phyloP scores from a whole-genome alignment of 768 basidiomycete species.

The Steccherinum ochraceum region DNA sequence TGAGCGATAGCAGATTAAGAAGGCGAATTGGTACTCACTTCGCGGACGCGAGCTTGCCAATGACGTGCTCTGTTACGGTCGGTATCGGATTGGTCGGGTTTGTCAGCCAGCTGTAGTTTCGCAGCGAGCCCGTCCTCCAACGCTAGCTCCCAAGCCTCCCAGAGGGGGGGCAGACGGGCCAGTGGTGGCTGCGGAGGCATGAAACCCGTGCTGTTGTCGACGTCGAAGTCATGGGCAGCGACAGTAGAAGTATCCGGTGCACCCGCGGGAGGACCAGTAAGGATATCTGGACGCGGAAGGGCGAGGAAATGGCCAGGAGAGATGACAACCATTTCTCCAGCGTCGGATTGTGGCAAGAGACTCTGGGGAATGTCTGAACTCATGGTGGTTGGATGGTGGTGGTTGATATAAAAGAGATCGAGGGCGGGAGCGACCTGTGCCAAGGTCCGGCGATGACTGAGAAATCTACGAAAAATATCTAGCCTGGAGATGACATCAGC shows the following conservation, averaged over 20 bases:
- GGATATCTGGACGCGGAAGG: slow-evolving; percentile 27
- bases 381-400: not conserved
- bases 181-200: slow-evolving; percentile 78
- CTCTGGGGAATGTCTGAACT: not conserved
- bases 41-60: slow-evolving; percentile 37
- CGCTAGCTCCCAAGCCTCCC: slow-evolving; percentile 67
- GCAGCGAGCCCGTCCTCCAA: slow-evolving; percentile 43
- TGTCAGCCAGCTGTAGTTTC: slow-evolving; percentile 49
- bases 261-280: slow-evolving; percentile 18
- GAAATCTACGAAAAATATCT: too few relatives aligned
- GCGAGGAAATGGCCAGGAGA: slow-evolving; percentile 27
- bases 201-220: slow-evolving; percentile 87
- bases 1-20: slow-evolving; percentile 1
- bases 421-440: not conserved
- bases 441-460: not conserved
- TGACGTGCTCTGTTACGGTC: slow-evolving; percentile 29
- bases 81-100: slow-evolving; percentile 18
- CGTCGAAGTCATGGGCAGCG: slow-evolving; percentile 61
- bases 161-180: slow-evolving; percentile 50
- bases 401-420: not conserved
- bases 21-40: slow-evolving; percentile 23
- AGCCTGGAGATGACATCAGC: too few relatives aligned
- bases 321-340: slow-evolving; percentile 8
- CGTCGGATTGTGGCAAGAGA: not conserved
- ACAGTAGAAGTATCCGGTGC: slow-evolving; percentile 30